Evolutionary conservation across 352 stramenopile genomes (phyloP), one percentile per base, ranked within the genome.

Genomic region (Phytophthora citricola): DNA sequence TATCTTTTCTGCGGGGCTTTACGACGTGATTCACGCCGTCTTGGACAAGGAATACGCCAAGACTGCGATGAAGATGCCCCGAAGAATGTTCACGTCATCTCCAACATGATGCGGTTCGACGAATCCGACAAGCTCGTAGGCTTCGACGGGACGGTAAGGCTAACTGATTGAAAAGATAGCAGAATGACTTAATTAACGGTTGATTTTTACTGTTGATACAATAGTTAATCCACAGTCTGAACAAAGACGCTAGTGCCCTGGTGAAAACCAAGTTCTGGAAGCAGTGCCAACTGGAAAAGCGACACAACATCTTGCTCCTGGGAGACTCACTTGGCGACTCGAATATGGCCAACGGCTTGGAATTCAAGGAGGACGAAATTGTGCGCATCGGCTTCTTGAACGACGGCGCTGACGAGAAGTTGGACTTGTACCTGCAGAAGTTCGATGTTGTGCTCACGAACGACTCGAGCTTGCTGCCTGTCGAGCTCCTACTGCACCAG

Each of bases 51-150:
- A 89, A 45, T 92, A 81, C 54, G 78, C 76, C 7, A 76, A 73
- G 49, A 76, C 69, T 8, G 9, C 45, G 26, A 47, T 34, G 4
- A 63, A 75, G 11, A 73, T 31, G 4, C 62, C 73, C 76, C 76
- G 2, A 63, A 59, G 17, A 94, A 94, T 53, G 71, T 94, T 20
- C 87, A 94, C 64, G 83, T 94, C 4, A 63, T 94, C 26, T 91
- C 84, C 58, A 94, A 94, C 68, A 87, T 94, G 66, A 94, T 94
- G 84, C 48, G 44, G 12, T 94, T 93, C 54, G 75, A 92, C 29
- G 68, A 77, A 14, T 53, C 58, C 15, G 84, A 76, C 5, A 65
- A 65, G 22, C 46, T 85, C 44, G 46, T 76, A 5, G 81, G 67
- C 2, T 91, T 90, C 43, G 53, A 87, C 9, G 83, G 83, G 50